A percentile compares a stretch with the other conserved stretches of the same genome.
These are phyloP conservation scores for Suhomyces pyralidae DNA, from an alignment of 805 yeast species.

Conservation along the genomic window DNA sequence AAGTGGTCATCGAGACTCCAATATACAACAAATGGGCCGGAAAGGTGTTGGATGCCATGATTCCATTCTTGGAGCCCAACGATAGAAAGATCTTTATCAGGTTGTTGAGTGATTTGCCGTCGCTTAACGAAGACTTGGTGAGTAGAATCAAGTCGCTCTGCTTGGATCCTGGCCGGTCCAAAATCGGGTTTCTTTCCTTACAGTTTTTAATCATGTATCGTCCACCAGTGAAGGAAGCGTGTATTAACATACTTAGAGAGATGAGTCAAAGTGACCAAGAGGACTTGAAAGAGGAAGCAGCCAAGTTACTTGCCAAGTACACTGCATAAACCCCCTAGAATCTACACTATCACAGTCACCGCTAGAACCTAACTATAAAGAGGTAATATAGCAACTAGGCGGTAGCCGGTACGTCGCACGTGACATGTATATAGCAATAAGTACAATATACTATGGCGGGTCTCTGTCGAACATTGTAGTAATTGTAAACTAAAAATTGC, in stretches of 20 bases:
- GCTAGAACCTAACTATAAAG: not conserved
- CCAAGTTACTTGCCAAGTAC: conserved; percentile 47
- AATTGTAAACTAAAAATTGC: not conserved
- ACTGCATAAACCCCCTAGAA: not conserved
- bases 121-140: conserved; percentile 59
- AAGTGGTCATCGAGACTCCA: conserved; percentile 33
- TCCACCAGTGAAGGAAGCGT: conserved; percentile 70
- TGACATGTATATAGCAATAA: not conserved
- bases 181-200: conserved; percentile 78
- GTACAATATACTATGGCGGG: not conserved
- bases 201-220: conserved; percentile 84
- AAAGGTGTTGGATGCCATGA: conserved; percentile 68
- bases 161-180: conserved; percentile 77
- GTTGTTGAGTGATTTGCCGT: conserved; percentile 84
- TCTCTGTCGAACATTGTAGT: not conserved
- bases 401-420: not conserved
- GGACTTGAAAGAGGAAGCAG: conserved; percentile 47
- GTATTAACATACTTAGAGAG: conserved; percentile 48
- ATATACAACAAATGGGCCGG: conserved; percentile 67
- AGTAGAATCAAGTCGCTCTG: conserved; percentile 68
- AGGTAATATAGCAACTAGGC: not conserved
- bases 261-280: conserved; percentile 46
- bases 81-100: conserved; percentile 82
- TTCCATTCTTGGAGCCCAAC: conserved; percentile 78
- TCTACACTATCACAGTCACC: not conserved